Base-by-base conservation (phyloP, 2,329 filamentous ascomycete genomes). In the Coniochaeta sp. region DNA sequence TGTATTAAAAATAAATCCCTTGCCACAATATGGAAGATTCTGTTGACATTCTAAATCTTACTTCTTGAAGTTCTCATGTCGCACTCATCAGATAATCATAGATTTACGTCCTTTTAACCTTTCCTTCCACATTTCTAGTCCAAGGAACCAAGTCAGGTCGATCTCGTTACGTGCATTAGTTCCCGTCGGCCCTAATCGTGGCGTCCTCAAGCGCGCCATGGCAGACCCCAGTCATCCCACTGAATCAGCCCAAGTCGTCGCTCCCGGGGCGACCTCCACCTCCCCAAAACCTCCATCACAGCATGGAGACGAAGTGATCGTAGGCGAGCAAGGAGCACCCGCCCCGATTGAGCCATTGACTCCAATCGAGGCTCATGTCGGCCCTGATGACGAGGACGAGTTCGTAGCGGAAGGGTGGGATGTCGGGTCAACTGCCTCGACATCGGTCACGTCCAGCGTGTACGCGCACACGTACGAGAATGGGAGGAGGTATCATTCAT, bases 401-500 rank as follows among this genome's bases (percentile, higher is more conserved):
- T 65, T 66, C 52, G 54, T 62, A 4, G 57, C 61, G 10, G 50
- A 55, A 22, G 63, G 61, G 1, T 64, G 58, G 62, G 66, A 65
- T 44, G 62, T 58, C n/a, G 26, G 58, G 2, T 62, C 63, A 6
- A 38, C 54, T 1, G 44, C 44, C 3, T 63, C 58, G 19, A 58
- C 59, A 2, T 60, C 28, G 4, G 47, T 61, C 8, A 52, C 57
- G 16, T 65, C 61, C 2, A 62, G 61, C 36, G 59, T 65, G 28
- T 65, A 62, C 58, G 38, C 58, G n/a, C 57, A 58, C 32, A 56
- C 59, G 1, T 64, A 57, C 44, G 61, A 64, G 52, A 57, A 62
- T 16, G 62, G 62, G 17, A 42, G 63, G 34, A 58, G 68, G 30
- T 70, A 70, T 44, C 69, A 71, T 59, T 61, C 62, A 14, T 70